These are phyloP conservation scores for Dictyophora rubrovolvata DNA, from an alignment of 768 basidiomycete species.

Conservation along the genomic window DNA sequence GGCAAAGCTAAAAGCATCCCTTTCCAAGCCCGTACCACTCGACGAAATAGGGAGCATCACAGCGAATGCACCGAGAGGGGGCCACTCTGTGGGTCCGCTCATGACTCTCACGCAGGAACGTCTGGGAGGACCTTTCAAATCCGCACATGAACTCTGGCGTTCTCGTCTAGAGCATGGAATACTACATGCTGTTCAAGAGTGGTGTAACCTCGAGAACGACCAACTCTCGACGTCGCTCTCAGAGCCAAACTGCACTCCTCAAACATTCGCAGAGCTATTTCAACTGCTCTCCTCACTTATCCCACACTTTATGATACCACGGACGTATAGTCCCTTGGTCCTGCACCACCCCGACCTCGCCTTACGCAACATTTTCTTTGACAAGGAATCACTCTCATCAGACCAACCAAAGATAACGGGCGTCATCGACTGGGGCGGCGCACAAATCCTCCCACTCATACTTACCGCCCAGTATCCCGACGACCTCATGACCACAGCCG, in stretches of 20 bases:
- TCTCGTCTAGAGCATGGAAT: neutral
- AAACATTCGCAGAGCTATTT: constrained; percentile 2
- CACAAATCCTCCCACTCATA: constrained; percentile 9
- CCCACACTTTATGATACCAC: constrained; percentile 1
- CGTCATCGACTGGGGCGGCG: constrained; percentile 6
- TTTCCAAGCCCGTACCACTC: constrained; percentile 6
- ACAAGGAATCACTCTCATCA: neutral
- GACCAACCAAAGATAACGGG: constrained; percentile 7
- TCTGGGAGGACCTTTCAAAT: constrained; percentile 1
- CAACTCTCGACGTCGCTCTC: neutral
- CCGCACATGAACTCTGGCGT: neutral
- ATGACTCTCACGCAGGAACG: neutral
- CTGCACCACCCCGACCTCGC: constrained; percentile 9
- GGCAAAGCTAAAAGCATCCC: constrained; percentile 3
- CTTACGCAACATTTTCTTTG: constrained; percentile 6
- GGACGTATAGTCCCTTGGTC: neutral
- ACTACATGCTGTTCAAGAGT: constrained; percentile 1
- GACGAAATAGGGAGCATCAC: constrained; percentile 4
- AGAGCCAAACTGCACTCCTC: neutral
- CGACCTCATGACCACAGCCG: constrained; percentile 2
- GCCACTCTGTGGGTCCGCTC: neutral
- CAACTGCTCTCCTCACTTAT: constrained; percentile 6
- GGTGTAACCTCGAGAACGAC: neutral
- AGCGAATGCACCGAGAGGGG: neutral
- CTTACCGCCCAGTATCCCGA: constrained; percentile 6